Conservation (phyloP, 805 yeast genomes). For the Candida sithepensis region DNA sequence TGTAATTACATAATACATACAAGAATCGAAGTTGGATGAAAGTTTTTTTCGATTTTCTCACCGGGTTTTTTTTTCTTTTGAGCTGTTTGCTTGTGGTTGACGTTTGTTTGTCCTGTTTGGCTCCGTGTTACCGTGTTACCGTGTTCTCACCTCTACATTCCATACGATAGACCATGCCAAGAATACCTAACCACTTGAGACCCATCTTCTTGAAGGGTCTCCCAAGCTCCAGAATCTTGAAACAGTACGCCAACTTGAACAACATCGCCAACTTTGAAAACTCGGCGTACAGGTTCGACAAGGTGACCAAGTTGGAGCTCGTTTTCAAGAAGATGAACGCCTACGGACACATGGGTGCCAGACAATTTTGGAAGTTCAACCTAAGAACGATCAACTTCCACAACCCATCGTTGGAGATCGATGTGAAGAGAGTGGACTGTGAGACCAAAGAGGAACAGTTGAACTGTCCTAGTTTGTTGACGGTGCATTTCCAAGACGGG, state of each 20-base stretch:
- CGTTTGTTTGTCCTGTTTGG: too few species aligned
- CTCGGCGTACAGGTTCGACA: slow-evolving; percentile 37
- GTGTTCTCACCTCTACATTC: background rate
- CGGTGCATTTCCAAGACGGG: slow-evolving; percentile 38
- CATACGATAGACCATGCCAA: slow-evolving; percentile 19
- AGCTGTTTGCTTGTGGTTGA: too few species aligned
- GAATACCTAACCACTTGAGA: slow-evolving; percentile 19
- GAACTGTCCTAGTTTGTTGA: slow-evolving; percentile 44
- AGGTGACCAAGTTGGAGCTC: slow-evolving; percentile 44
- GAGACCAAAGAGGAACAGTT: slow-evolving; percentile 38
- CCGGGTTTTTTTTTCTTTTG: too few species aligned
- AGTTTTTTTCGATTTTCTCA: too few species aligned
- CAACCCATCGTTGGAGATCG: slow-evolving; percentile 67
- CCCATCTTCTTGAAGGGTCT: slow-evolving; percentile 30
- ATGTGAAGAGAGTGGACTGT: slow-evolving; percentile 52
- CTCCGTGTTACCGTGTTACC: too few species aligned
- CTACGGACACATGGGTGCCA: slow-evolving; percentile 63
- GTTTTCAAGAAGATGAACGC: slow-evolving; percentile 45
- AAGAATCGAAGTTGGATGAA: too few species aligned
- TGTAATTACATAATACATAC: too few species aligned
- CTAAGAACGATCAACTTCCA: slow-evolving; percentile 79
- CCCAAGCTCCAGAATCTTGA: slow-evolving; percentile 40
- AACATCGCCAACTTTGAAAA: slow-evolving; percentile 46
- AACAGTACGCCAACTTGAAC: slow-evolving; percentile 49
- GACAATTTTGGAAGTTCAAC: slow-evolving; percentile 69